Percentiles rank a stretch among this genome's conserved stretches.
These are phyloP conservation scores for Nephelium lappaceum DNA, from an alignment of 345 rosid genomes.

Conservation along the genomic window DNA sequence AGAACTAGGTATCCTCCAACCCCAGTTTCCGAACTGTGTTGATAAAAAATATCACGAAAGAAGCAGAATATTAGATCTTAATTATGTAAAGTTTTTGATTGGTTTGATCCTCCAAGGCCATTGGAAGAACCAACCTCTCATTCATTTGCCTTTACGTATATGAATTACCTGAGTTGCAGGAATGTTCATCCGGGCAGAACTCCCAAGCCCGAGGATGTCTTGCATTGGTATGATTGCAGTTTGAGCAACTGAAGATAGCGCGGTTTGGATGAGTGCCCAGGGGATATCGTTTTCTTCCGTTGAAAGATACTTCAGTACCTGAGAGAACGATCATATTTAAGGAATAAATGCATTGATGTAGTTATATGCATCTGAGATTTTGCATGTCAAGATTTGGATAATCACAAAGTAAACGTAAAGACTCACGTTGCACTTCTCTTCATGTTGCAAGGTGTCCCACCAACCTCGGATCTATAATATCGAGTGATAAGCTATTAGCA, in stretches of 20 bases:
- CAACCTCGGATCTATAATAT: constrained; percentile 68
- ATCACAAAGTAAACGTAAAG: constrained; percentile 16
- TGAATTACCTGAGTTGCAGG: constrained; percentile 79
- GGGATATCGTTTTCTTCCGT: constrained; percentile 53
- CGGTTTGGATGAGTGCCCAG: constrained; percentile 70
- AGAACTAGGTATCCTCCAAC: constrained; percentile 83
- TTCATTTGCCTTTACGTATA: neutral
- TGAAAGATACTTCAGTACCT: constrained; percentile 74
- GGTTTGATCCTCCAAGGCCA: neutral
- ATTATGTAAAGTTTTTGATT: neutral
- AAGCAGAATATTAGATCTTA: neutral
- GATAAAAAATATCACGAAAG: neutral
- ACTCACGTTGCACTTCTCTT: constrained; percentile 76
- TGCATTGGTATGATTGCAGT: constrained; percentile 87
- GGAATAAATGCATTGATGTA: neutral
- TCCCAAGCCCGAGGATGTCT: constrained; percentile 83
- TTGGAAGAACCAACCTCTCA: neutral
- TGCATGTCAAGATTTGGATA: neutral
- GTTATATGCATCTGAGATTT: neutral
- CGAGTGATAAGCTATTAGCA: constrained; percentile 13
- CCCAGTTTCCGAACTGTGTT: constrained; percentile 81
- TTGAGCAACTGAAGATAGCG: constrained; percentile 68
- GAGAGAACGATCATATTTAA: constrained; percentile 9
- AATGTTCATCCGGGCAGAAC: constrained; percentile 84
- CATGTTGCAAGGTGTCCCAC: constrained; percentile 68